Evolutionary conservation across 176 grass and related monocot genomes (phyloP), one percentile per base, ranked within the genome.

Genomic region (Chrysopogon serrulatus): DNA sequence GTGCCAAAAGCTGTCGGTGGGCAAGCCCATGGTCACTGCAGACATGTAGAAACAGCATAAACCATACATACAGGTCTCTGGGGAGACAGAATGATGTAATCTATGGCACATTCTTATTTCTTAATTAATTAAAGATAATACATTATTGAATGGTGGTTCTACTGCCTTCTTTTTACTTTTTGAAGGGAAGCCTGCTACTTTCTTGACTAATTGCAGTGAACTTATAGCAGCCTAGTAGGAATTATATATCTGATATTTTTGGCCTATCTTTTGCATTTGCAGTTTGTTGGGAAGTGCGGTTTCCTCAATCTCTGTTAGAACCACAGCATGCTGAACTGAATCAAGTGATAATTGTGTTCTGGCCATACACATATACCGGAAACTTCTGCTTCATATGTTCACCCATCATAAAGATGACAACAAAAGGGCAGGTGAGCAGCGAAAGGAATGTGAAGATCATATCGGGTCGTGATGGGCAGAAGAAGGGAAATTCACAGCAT

Each of bases 381-480:
- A 74, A 79, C 11, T 53, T 68, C 19, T 77, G 56, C 32, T 78
- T 79, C 47, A 84, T 86, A 86, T 92, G 90, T 79, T 89, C 85
- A 78, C 63, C 54, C 35, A 45, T 62, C 23, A 65, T 68, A 82
- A 87, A 68, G 27, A 93, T 89, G 91, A 63, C 79, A 69, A 84
- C 79, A 1, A 89, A 90, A 90, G 78, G 66, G 56, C 87, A 90
- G 62, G 10, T 77, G 49, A 81, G 30, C 76, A 90, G 64, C 51
- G 82, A 73, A 79, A 78, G 67, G 56, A 90, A 80, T 34, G 63
- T 75, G 65, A 90, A 51, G 71, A 74, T 74, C 23, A 24, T 81
- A 71, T 15, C 78, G 74, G 76, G 62, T 68, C 66, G 36, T 43
- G 74, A 82, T 76, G 66, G 54, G 30, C 89, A 77, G 33, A 71